phyloP scores from a whole-genome alignment of 1,284 basidiomycete species.

The Leccinum ponderosum region DNA sequence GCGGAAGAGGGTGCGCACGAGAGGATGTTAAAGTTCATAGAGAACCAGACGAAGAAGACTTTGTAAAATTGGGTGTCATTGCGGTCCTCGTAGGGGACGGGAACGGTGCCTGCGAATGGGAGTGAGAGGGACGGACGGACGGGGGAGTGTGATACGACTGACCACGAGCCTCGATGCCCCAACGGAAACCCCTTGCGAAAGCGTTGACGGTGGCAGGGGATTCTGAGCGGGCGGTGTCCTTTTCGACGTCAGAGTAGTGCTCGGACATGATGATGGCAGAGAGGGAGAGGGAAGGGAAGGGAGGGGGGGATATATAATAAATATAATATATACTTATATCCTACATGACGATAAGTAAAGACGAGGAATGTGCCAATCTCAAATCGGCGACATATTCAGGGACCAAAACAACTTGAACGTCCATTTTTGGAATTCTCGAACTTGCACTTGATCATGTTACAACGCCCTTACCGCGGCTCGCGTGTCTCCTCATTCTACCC shows the following conservation, averaged over 20 bases:
- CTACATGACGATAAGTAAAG: not conserved
- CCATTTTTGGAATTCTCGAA: not conserved
- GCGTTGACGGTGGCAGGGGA: slow-evolving; percentile 3
- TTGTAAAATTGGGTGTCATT: slow-evolving; percentile 67
- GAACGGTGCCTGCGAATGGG: slow-evolving; percentile 45
- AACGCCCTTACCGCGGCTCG: slow-evolving; percentile 70
- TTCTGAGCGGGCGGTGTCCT: slow-evolving; percentile 21
- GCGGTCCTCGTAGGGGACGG: slow-evolving; percentile 50
- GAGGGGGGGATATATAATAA: slow-evolving; percentile 18
- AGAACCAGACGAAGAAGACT: slow-evolving; percentile 77
- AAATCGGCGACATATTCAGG: not conserved
- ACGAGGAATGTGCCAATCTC: not conserved
- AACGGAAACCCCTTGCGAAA: slow-evolving; percentile 25
- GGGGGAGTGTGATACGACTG: not conserved
- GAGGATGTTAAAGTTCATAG: slow-evolving; percentile 72
- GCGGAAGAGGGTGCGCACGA: slow-evolving; percentile 46
- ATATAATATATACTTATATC: not conserved
- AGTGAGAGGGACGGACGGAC: not conserved
- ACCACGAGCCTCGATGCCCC: slow-evolving; percentile 35
- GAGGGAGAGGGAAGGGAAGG: not conserved
- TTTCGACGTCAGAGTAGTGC: slow-evolving; percentile 27
- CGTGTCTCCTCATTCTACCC: slow-evolving; percentile 78
- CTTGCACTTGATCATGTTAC: slow-evolving; percentile 29
- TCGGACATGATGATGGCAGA: slow-evolving; percentile 26
- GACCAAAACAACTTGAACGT: not conserved